phyloP scores from a whole-genome alignment of 768 basidiomycete species.

The Gymnopilus dilepis region DNA sequence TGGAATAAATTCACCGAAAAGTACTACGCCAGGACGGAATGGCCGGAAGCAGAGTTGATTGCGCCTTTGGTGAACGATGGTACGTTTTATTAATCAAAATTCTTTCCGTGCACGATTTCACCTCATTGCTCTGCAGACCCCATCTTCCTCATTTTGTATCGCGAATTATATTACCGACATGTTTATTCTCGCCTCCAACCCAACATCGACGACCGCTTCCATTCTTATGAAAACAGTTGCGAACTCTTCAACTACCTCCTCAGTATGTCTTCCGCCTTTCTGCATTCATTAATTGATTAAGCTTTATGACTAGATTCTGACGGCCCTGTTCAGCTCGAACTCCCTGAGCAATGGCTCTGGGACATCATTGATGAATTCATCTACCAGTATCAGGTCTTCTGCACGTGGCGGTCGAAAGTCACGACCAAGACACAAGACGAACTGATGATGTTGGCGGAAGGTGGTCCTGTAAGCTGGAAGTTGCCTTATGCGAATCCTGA shows the following conservation, averaged over 20 bases:
- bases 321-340: slow-evolving; percentile 88
- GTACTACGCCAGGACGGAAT: slow-evolving; percentile 92
- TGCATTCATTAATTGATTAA: neutral
- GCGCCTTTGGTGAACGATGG: slow-evolving; percentile 94
- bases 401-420: slow-evolving; percentile 86
- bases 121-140: slow-evolving; percentile 55
- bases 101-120: neutral
- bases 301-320: slow-evolving; percentile 72
- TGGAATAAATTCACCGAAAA: slow-evolving; percentile 98
- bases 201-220: slow-evolving; percentile 96
- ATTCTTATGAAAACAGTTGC: slow-evolving; percentile 97
- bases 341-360: slow-evolving; percentile 99
- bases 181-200: slow-evolving; percentile 95
- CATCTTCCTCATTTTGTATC: slow-evolving; percentile 95
- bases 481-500: neutral
- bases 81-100: slow-evolving; percentile 37
- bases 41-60: slow-evolving; percentile 97
- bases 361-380: slow-evolving; percentile 98
- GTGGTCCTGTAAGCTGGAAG: slow-evolving; percentile 55
- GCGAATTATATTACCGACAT: slow-evolving; percentile 94
- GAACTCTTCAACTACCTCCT: slow-evolving; percentile 97
- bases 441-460: slow-evolving; percentile 78
- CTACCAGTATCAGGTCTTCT: slow-evolving; percentile 97
- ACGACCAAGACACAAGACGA: slow-evolving; percentile 92
- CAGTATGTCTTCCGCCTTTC: slow-evolving; percentile 53